Base-by-base conservation (phyloP, 1,284 basidiomycete species). In the Anthracocystis setariae region DNA sequence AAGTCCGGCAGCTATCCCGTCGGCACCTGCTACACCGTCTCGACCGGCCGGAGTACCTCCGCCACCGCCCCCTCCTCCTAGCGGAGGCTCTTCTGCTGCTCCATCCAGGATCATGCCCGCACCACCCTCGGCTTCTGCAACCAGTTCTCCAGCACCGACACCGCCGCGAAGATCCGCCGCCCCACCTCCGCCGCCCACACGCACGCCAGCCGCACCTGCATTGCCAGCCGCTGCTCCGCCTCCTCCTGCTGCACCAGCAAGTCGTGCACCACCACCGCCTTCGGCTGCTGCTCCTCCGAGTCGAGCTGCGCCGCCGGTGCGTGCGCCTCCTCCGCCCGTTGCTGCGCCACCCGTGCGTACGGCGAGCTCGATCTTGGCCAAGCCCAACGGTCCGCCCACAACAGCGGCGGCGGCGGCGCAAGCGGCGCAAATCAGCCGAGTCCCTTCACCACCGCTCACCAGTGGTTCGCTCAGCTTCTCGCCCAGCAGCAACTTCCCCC, bases 111-210 rank as follows among this genome's bases (percentile, higher is more conserved):
- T 46, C 42, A 54, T 68, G 5, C 65, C 58, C 9, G 58, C 44
- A 9, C 63, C 63, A 5, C 64, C 29, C 29, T 29, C 29, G 12
- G 29, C 64, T 13, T 48, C 60, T 2, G 59, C 64, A 12, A 48
- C 63, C 8, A 13, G 46, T 1, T 64, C 60, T 15, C 44, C 53
- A 18, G 68, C 53, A 38, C 55, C 73, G 3, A 61, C 55, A 21
- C 57, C 61, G 25, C 61, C 69, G 7, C 96, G 97, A 73, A 94
- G 91, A 1, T 88, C 87, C 88, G 96, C 93, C 65, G 90, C 87
- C 21, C 91, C 92, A 27, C 90, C 89, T 1, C 93, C 95, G 7
- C 93, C 93, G 12, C 83, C 80, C 77, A 84, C 59, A 3, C 62
- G 40, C 10, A 20, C 66, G 42, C 24, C 65, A 1, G 17, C 45